Percentiles rank a stretch among this genome's conserved stretches.
Evolutionary conservation across 805 yeast genomes (phyloP).

Genomic region (Crinitomyces ghanaensis): DNA sequence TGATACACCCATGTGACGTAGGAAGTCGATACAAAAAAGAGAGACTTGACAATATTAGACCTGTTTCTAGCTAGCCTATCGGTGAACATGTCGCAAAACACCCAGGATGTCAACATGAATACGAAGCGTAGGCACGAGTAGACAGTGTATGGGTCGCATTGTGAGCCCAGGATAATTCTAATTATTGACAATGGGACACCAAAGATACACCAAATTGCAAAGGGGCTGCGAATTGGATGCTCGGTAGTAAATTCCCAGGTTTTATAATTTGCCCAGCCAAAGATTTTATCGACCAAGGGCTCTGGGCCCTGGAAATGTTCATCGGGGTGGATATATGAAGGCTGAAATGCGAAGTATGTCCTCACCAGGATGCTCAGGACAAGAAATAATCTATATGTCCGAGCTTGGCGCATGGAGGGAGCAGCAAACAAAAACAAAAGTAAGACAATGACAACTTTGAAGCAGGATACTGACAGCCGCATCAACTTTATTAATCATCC

Average conservation of each 20-base stretch:
- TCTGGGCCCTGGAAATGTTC: slow-evolving; percentile 93
- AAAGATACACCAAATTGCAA: slow-evolving; percentile 55
- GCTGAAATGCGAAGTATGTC: slow-evolving; percentile 47
- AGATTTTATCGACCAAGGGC: slow-evolving; percentile 40
- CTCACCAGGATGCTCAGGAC: slow-evolving; percentile 36
- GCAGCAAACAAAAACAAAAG: no score
- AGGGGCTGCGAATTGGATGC: slow-evolving; percentile 58
- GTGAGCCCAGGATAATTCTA: slow-evolving; percentile 21
- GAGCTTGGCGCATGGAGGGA: no score
- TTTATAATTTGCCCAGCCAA: slow-evolving; percentile 34
- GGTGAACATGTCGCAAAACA: slow-evolving; percentile 32
- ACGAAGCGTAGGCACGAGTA: slow-evolving; percentile 46
- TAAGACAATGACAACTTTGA: no score
- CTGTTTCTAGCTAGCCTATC: slow-evolving; percentile 38
- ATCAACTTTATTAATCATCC: no score
- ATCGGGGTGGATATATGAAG: slow-evolving; percentile 93
- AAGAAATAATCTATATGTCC: slow-evolving; percentile 39
- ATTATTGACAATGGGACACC: slow-evolving; percentile 47
- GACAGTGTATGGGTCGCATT: slow-evolving; percentile 36
- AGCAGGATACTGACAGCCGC: no score
- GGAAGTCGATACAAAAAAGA: slow-evolving; percentile 37
- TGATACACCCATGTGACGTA: slow-evolving; percentile 74
- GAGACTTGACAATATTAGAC: slow-evolving; percentile 33
- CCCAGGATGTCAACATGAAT: slow-evolving; percentile 29
- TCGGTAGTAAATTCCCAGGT: slow-evolving; percentile 76